Evolutionary conservation across 805 yeast genomes (phyloP), one percentile per base, ranked within the genome.

Genomic region (Suhomyces sp.): DNA sequence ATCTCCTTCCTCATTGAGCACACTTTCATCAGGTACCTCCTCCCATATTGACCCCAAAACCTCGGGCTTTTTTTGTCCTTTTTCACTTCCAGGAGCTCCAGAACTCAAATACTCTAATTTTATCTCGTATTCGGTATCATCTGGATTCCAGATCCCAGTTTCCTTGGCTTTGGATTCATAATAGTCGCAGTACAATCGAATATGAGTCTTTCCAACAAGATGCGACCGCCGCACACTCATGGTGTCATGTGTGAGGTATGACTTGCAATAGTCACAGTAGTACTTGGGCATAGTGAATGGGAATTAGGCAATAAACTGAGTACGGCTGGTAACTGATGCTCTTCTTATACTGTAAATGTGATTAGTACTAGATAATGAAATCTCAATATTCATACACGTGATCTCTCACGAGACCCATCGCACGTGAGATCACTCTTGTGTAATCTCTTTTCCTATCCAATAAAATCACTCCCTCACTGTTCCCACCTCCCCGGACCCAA

Each of bases 231-330:
- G 63, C 36, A 88, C 96, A 62, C 93, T 83, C 48, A 78, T 67
- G n/a, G 93, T 83, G 58, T 87, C 95, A 55, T 88, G 96, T 1
- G 96, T 88, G 39, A 88, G 64, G 49, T 83, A 82, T 13, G 88
- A 77, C 52, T 79, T 79, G 56, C 96, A 88, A 55, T 87, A 88
- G 47, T 83, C 93, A 59, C 96, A 88, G 61, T 81, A 83, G 56
- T 81, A 84, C 44, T 81, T 74, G 3, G 79, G 82, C 88, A 82
- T 79, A 16, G 18, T 3, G 11, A n/a, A n/a, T 12, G 9, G 22
- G 7, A 10, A 7, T 20, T 7, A 10, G 9, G 13, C 9, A 9
- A 10, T 19, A 8, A 14, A 16, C 7, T 14, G 18, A 13, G 20
- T 4, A 9, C 29, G n/a, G n/a, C n/a, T n/a, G n/a, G n/a, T n/a